A percentile compares a stretch with the other conserved stretches of the same genome.
These are phyloP conservation scores for Chrysopogon serrulatus DNA, from an alignment of 176 grass and related monocot genomes.

Conservation along the genomic window DNA sequence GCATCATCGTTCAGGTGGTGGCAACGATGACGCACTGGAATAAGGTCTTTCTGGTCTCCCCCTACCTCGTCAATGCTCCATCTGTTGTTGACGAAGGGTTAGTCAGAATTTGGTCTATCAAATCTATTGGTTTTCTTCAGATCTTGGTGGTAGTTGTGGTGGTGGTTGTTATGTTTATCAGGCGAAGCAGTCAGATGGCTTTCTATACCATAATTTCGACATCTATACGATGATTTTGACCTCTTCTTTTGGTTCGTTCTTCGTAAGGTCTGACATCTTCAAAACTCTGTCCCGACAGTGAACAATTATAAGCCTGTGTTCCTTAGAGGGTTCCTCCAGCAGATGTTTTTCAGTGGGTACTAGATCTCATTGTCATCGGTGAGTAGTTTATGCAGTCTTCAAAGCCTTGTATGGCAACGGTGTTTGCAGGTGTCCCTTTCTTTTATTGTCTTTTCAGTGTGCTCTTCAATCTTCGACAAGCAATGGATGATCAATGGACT, in stretches of 20 bases:
- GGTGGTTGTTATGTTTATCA: neutral
- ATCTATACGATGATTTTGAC: neutral
- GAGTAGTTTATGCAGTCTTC: neutral
- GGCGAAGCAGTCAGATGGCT: neutral
- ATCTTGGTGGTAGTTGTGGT: neutral
- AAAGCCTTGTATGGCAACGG: neutral
- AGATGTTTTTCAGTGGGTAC: neutral
- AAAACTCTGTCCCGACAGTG: neutral
- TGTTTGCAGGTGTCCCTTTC: no score
- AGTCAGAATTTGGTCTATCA: neutral
- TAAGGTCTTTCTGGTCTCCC: neutral
- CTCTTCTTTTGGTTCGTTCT: no score
- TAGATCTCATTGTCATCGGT: neutral
- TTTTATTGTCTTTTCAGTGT: no score
- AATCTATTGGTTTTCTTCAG: neutral
- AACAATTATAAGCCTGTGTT: neutral
- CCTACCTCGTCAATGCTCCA: neutral
- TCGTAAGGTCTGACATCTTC: neutral
- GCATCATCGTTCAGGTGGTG: neutral
- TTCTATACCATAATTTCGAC: neutral
- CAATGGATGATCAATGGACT: neutral
- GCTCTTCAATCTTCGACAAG: no score
- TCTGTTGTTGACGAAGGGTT: accelerated
- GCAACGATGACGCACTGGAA: neutral
- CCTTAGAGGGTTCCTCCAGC: neutral